These are phyloP conservation scores for Boletus eberwhitei DNA, from an alignment of 768 basidiomycete species.

Conservation along the genomic window DNA sequence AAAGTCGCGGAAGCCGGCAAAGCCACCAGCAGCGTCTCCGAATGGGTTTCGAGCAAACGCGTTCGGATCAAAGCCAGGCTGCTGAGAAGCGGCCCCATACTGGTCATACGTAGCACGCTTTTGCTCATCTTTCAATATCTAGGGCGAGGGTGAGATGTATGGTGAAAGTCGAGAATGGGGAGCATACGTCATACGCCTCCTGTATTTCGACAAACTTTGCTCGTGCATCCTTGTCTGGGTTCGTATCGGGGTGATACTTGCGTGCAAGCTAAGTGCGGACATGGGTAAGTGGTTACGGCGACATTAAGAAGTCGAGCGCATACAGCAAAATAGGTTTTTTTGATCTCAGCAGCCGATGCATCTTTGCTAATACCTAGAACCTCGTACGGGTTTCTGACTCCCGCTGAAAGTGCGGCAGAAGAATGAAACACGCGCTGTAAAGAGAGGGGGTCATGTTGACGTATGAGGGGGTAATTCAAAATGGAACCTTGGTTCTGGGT, in stretches of 20 bases:
- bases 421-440: slow-evolving; percentile 74
- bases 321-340: slow-evolving; percentile 96
- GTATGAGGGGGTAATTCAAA: slow-evolving; percentile 8
- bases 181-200: slow-evolving; percentile 88
- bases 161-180: slow-evolving; percentile 12
- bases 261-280: slow-evolving; percentile 74
- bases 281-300: slow-evolving; percentile 13
- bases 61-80: slow-evolving; percentile 91
- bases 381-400: slow-evolving; percentile 82
- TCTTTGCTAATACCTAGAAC: slow-evolving; percentile 87
- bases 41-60: slow-evolving; percentile 62
- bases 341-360: slow-evolving; percentile 84
- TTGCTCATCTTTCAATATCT: slow-evolving; percentile 93
- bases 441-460: slow-evolving; percentile 18
- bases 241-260: slow-evolving; percentile 97
- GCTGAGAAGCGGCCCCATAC: slow-evolving; percentile 89
- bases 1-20: slow-evolving; percentile 72
- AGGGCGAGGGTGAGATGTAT: slow-evolving; percentile 18
- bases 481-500: slow-evolving; percentile 40
- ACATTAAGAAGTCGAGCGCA: slow-evolving; percentile 28
- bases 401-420: slow-evolving; percentile 47
- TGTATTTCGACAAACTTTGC: slow-evolving; percentile 97
- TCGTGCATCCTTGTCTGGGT: slow-evolving; percentile 85
- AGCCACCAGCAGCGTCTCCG: slow-evolving; percentile 52
- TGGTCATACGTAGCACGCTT: slow-evolving; percentile 89